Evolutionary conservation across 1,284 basidiomycete genomes (phyloP).

Genomic region (Fomitopsis betulina): DNA sequence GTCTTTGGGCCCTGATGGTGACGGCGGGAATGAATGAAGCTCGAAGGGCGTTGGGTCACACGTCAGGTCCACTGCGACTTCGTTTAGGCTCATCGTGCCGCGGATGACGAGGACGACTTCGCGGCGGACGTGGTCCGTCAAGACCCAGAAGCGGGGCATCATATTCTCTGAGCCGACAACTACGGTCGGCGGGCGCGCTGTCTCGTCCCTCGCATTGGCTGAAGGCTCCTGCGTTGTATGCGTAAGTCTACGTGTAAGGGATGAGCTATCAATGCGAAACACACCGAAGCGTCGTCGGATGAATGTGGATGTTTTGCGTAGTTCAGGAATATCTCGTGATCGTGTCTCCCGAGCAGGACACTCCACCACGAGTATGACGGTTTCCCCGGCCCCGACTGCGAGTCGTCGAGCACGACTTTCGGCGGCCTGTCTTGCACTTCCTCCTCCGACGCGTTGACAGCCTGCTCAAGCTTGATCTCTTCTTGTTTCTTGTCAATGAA

Average conservation of each 20-base stretch:
- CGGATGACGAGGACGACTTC: conserved; percentile 74
- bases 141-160: conserved; percentile 79
- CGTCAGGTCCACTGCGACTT: conserved; percentile 78
- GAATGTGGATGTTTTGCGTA: conserved; percentile 34
- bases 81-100: conserved; percentile 81
- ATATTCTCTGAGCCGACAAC: conserved; percentile 63
- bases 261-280: background rate
- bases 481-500: conserved; percentile 30
- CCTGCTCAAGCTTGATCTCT: conserved; percentile 55
- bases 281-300: background rate
- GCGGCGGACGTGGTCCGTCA: conserved; percentile 66
- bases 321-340: conserved; percentile 71
- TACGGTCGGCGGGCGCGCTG: conserved; percentile 25
- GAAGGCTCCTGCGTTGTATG: background rate
- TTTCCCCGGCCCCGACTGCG: conserved; percentile 11
- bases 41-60: conserved; percentile 69
- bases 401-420: background rate
- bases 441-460: conserved; percentile 65
- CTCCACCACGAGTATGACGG: conserved; percentile 74
- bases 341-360: conserved; percentile 68
- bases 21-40: conserved; percentile 25
- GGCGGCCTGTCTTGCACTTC: conserved; percentile 33
- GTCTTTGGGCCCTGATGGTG: background rate
- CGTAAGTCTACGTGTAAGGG: background rate
- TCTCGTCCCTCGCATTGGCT: background rate